phyloP scores from a whole-genome alignment of 129 eudicot species.

The Sambucus nigra region DNA sequence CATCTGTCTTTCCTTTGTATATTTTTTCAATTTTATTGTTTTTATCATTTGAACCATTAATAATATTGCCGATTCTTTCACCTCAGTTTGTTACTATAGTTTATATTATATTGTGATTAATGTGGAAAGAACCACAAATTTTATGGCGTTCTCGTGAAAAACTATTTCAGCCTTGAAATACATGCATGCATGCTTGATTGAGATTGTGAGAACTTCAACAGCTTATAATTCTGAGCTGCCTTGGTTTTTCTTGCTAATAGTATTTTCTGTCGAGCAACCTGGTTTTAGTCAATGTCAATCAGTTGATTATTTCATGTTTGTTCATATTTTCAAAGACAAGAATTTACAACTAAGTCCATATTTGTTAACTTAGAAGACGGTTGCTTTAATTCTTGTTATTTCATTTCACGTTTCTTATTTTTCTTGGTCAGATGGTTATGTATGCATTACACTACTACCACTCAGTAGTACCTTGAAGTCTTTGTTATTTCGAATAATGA shows the following conservation, averaged over 20 bases:
- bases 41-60: background rate
- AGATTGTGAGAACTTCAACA: too few relatives aligned
- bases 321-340: background rate
- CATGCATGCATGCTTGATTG: background rate
- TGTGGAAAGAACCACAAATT: too few relatives aligned
- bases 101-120: background rate
- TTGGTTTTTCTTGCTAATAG: too few relatives aligned
- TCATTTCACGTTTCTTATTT: background rate
- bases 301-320: background rate
- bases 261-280: background rate
- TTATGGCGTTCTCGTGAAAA: background rate
- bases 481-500: background rate
- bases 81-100: background rate
- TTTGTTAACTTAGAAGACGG: too few relatives aligned
- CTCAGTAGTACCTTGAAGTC: background rate
- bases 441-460: too few relatives aligned
- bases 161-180: background rate
- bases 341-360: background rate
- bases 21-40: background rate
- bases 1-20: constrained; percentile 1
- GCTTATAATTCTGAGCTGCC: too few relatives aligned
- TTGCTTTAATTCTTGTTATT: too few relatives aligned
- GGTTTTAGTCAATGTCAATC: too few relatives aligned
- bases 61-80: background rate
- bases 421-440: too few relatives aligned